Percentiles rank a stretch among this genome's conserved stretches.
phyloP scores from a whole-genome alignment of 345 rosid genomes.

The Gossypium stocksii region DNA sequence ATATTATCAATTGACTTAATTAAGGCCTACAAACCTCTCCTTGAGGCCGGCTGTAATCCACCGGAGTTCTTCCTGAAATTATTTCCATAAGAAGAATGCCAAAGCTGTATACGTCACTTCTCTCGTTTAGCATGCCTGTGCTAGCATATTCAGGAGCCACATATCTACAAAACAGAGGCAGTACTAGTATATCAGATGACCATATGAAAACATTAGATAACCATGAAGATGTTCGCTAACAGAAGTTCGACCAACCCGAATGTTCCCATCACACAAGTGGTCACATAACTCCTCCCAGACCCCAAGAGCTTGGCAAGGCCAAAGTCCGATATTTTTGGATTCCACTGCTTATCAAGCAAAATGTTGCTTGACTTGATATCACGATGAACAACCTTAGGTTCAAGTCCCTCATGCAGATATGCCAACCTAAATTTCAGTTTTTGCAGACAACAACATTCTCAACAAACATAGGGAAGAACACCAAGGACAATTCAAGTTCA shows the following conservation, averaged over 20 bases:
- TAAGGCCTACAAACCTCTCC: constrained; percentile 58
- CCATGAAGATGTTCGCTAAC: not conserved
- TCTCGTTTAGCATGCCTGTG: constrained; percentile 96
- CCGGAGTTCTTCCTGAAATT: constrained; percentile 88
- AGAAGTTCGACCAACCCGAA: constrained; percentile 54
- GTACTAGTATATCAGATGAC: not conserved
- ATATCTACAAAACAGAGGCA: constrained; percentile 40
- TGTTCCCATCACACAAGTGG: constrained; percentile 98
- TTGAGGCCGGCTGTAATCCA: constrained; percentile 76
- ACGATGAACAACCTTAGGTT: constrained; percentile 87
- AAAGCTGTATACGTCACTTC: constrained; percentile 90
- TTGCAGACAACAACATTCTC: not conserved
- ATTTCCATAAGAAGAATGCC: constrained; percentile 94
- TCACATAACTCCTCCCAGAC: constrained; percentile 77
- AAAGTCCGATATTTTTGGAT: constrained; percentile 79
- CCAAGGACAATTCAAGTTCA: constrained; percentile 8
- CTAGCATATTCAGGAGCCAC: constrained; percentile 99
- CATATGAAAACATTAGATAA: not conserved
- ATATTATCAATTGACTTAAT: not conserved
- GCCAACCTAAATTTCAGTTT: constrained; percentile 41
- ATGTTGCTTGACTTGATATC: constrained; percentile 92
- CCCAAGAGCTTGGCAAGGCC: constrained; percentile 88
- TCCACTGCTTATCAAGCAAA: constrained; percentile 86
- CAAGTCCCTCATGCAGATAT: constrained; percentile 87
- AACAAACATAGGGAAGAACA: not conserved